Evolutionary conservation across 768 basidiomycete species (phyloP).

Genomic region (Wakefieldia striispora): DNA sequence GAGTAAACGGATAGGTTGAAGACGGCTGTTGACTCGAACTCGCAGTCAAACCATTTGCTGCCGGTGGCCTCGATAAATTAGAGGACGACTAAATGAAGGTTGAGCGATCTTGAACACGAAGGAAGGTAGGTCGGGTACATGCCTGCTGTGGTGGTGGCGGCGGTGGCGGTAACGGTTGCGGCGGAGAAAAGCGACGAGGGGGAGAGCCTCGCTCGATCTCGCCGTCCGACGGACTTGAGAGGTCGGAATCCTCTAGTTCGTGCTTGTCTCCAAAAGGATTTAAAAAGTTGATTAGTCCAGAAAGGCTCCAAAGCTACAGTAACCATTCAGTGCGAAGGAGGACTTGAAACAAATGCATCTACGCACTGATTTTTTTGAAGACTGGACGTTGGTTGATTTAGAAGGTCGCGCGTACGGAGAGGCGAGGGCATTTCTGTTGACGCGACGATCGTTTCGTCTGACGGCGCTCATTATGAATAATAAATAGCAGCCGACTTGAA

Average conservation of each 20-base stretch:
- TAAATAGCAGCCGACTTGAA: constrained; percentile 11
- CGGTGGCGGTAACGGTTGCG: constrained; percentile 22
- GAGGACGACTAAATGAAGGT: constrained; percentile 24
- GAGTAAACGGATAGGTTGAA: constrained; percentile 16
- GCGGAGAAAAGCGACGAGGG: constrained; percentile 23
- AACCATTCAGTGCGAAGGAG: constrained; percentile 13
- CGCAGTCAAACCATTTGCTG: constrained; percentile 15
- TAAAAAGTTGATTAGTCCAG: constrained; percentile 47
- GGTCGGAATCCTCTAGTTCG: constrained; percentile 23
- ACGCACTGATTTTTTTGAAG: constrained; percentile 49
- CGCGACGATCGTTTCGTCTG: constrained; percentile 44
- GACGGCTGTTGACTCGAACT: constrained; percentile 13
- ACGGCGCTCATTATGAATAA: constrained; percentile 52
- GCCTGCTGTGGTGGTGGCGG: constrained; percentile 26
- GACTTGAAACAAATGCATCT: background rate
- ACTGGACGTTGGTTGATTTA: constrained; percentile 21
- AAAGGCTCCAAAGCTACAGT: constrained; percentile 48
- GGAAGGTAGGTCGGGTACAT: constrained; percentile 20
- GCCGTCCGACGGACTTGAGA: constrained; percentile 19
- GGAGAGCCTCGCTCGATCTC: constrained; percentile 30
- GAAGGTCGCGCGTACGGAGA: constrained; percentile 55
- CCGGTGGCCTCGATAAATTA: constrained; percentile 14
- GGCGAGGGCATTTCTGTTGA: constrained; percentile 37
- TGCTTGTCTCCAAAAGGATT: constrained; percentile 41
- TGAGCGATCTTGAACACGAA: constrained; percentile 22